A percentile compares a stretch with the other conserved stretches of the same genome.
Evolutionary conservation across 2,329 filamentous ascomycete species (phyloP).

Genomic region (Diaporthe citri): DNA sequence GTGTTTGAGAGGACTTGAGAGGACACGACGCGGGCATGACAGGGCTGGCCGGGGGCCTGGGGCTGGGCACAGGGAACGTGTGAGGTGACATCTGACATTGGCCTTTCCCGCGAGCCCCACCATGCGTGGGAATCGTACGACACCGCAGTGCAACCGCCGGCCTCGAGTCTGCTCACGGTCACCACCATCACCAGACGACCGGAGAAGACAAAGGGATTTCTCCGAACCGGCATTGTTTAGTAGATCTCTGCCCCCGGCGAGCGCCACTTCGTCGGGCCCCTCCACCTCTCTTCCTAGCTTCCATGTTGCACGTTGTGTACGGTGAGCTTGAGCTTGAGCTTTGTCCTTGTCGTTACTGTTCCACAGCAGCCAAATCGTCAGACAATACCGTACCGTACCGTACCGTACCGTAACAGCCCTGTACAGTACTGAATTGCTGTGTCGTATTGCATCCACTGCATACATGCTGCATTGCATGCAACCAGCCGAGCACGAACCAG

Average conservation of each 20-base stretch:
- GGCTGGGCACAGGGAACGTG: not conserved
- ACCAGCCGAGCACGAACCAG: conserved; percentile 18
- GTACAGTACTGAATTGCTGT: not conserved
- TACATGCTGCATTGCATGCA: conserved; percentile 16
- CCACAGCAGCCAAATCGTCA: not conserved
- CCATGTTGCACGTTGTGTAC: not conserved
- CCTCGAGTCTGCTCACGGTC: conserved; percentile 12
- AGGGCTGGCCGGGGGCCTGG: no score
- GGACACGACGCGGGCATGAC: no score
- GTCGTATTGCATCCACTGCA: conserved; percentile 17
- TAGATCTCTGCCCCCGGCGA: not conserved
- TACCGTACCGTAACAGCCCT: not conserved
- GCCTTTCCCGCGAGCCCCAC: not conserved
- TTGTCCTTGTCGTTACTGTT: conserved; percentile 1
- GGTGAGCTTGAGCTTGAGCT: not conserved
- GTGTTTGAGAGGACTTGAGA: not conserved
- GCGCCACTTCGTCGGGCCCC: conserved; percentile 25
- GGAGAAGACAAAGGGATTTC: not conserved
- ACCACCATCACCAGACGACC: conserved; percentile 22
- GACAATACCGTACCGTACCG: conserved; percentile 2
- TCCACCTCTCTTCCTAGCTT: conserved; percentile 13
- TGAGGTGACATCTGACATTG: conserved; percentile 34
- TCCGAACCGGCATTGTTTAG: conserved; percentile 21
- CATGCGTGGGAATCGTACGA: conserved; percentile 28
- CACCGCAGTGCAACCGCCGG: conserved; percentile 3